Evolutionary conservation across 768 basidiomycete species (phyloP), one percentile per base, ranked within the genome.

Genomic region (Daedalea quercina): DNA sequence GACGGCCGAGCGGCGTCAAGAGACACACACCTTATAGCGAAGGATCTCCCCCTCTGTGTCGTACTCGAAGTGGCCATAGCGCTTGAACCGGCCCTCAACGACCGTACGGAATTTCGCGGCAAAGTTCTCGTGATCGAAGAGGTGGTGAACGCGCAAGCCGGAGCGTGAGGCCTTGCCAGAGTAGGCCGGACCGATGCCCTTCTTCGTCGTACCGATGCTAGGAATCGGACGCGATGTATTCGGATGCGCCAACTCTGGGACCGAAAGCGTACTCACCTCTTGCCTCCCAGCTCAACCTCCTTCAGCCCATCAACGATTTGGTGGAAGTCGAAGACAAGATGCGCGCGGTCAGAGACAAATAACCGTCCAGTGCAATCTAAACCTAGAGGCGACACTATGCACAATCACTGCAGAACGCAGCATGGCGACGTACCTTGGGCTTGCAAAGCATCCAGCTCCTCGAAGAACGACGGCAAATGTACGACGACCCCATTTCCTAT

Each of bases 291-390:
- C 67, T 98, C 96, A 35, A 93, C 91, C 69, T 99, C 96, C 68
- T 98, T 99, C 63, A 99, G 73, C 4, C 96, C 96, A 65, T 99
- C 96, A 26, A 98, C 96, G 64, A 98, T 97, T 74, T 99, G 96
- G 71, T 99, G 96, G 69, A 99, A 98, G 67, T 98, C 96, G 64
- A 99, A 94, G 31, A 99, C 96, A 55, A 99, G 84, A 57, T 95
- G 92, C 2, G 96, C 92, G 57, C 96, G 86, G 71, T 98, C 94
- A 23, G 95, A 98, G 60, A 99, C 77, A 67, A 95, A 88, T 19
- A 98, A 71, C 31, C 96, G 85, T 54, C 80, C 78, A 11, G 81
- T 79, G 70, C 91, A 95, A 63, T 87, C 78, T 40, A 99, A 81
- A 20, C 95, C 94, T 96, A 50, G 37, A 50, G 11, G 25, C 9